These are phyloP conservation scores for Acacia pycnantha DNA, from an alignment of 331 rosid genomes.

Conservation along the genomic window DNA sequence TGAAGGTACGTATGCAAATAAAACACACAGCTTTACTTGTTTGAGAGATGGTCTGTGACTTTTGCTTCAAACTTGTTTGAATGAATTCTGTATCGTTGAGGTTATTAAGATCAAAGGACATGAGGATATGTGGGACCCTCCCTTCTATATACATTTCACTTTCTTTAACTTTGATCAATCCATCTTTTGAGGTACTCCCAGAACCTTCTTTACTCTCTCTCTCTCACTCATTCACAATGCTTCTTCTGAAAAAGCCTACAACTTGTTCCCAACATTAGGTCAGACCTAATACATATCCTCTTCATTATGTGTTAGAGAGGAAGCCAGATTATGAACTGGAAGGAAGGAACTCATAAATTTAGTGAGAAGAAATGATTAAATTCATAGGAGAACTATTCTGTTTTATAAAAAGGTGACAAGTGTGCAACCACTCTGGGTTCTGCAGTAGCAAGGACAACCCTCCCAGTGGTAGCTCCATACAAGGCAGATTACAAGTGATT, in stretches of 20 bases:
- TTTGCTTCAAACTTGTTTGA: background rate
- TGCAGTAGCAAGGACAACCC: no score
- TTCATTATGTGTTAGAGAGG: background rate
- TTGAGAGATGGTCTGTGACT: background rate
- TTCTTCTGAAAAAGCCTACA: constrained; percentile 1
- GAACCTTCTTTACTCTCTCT: constrained; percentile 21
- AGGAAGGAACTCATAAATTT: background rate
- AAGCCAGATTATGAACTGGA: background rate
- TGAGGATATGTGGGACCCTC: background rate
- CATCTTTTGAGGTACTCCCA: constrained; percentile 22
- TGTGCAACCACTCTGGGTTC: no score
- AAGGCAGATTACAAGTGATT: no score
- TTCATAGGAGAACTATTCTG: background rate
- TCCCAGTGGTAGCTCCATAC: no score
- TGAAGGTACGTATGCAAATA: background rate
- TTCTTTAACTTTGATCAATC: background rate
- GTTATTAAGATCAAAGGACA: background rate
- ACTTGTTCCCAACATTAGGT: background rate
- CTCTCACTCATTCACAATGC: background rate
- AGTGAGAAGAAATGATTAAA: background rate
- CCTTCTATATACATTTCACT: background rate
- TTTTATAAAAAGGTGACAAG: no score
- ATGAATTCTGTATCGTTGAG: background rate
- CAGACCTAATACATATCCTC: background rate
- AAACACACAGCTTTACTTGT: constrained; percentile 29